Percentiles rank a stretch among this genome's conserved stretches.
Conservation (phyloP, 495 filamentous ascomycete species). For the Podospora pseudocomata region DNA sequence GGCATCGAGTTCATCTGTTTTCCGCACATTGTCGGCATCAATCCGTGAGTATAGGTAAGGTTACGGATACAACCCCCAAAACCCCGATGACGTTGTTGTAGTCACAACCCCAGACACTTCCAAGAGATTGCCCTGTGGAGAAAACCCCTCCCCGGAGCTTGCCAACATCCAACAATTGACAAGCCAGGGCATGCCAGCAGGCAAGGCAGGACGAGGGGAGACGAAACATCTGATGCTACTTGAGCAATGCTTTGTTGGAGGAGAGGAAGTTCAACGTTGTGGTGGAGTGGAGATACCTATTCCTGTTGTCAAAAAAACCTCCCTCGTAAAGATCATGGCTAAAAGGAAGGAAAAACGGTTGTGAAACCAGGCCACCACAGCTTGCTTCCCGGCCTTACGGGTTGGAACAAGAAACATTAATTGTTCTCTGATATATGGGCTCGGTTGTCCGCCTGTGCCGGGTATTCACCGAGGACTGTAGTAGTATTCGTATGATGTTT, state of each 20-base stretch:
- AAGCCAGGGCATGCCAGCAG: too few relatives aligned
- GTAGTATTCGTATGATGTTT: background rate
- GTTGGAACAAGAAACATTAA: background rate
- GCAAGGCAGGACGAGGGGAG: too few relatives aligned
- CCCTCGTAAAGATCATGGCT: background rate
- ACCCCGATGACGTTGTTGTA: background rate
- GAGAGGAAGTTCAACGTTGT: too few relatives aligned
- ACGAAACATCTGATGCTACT: too few relatives aligned
- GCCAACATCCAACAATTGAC: too few relatives aligned
- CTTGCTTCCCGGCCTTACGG: background rate
- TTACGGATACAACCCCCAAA: background rate
- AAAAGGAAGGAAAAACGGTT: background rate
- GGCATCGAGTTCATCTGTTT: background rate
- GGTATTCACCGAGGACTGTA: background rate
- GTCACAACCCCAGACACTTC: too few relatives aligned
- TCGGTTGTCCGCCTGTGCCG: background rate
- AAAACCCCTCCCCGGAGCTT: too few relatives aligned
- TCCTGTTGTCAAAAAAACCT: background rate
- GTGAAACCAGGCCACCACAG: background rate
- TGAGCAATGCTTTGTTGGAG: too few relatives aligned
- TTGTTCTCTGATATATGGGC: background rate
- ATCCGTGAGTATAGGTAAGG: background rate
- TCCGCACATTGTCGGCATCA: background rate
- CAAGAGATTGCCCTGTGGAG: too few relatives aligned
- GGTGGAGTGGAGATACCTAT: background rate